phyloP scores from a whole-genome alignment of 1,284 basidiomycete genomes.

The Ustilago tritici region DNA sequence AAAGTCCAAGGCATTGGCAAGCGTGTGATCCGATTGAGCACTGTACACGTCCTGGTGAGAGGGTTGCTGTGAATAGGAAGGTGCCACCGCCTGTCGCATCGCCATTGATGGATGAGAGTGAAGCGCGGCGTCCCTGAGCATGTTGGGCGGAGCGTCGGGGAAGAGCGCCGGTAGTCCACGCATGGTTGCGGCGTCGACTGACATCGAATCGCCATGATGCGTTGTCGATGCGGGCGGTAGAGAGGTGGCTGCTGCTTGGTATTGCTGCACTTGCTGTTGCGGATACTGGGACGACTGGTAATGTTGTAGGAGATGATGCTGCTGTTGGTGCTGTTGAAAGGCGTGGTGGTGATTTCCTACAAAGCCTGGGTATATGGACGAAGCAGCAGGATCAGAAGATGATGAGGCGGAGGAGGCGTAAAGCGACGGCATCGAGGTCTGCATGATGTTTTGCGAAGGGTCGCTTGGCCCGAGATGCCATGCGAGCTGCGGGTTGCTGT shows the following conservation, averaged over 20 bases:
- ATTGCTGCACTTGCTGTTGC: slow-evolving; percentile 8
- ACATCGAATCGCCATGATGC: background rate
- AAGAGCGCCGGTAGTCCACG: slow-evolving; percentile 8
- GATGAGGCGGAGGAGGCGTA: slow-evolving; percentile 9
- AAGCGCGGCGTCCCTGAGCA: slow-evolving; percentile 16
- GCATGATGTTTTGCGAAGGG: slow-evolving; percentile 3
- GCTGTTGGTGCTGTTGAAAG: slow-evolving; percentile 2
- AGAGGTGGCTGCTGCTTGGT: background rate
- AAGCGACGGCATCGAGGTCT: slow-evolving; percentile 8
- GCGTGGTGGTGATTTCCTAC: background rate
- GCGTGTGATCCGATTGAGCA: slow-evolving; percentile 20
- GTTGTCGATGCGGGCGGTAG: slow-evolving; percentile 1
- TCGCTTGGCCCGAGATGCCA: slow-evolving; percentile 24
- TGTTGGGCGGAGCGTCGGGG: slow-evolving; percentile 11
- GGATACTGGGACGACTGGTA: background rate
- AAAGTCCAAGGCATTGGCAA: slow-evolving; percentile 28
- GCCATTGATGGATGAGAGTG: background rate
- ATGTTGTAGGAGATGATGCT: slow-evolving; percentile 1
- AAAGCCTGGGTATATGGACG: slow-evolving; percentile 1
- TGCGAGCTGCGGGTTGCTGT: slow-evolving; percentile 13
- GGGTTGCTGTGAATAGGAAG: background rate
- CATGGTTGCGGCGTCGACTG: slow-evolving; percentile 16
- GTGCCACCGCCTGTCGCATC: background rate
- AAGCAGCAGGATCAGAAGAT: background rate
- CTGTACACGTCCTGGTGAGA: background rate